These are phyloP conservation scores for Fusarium sp. DNA, from an alignment of 2,329 filamentous ascomycete species.

Conservation along the genomic window DNA sequence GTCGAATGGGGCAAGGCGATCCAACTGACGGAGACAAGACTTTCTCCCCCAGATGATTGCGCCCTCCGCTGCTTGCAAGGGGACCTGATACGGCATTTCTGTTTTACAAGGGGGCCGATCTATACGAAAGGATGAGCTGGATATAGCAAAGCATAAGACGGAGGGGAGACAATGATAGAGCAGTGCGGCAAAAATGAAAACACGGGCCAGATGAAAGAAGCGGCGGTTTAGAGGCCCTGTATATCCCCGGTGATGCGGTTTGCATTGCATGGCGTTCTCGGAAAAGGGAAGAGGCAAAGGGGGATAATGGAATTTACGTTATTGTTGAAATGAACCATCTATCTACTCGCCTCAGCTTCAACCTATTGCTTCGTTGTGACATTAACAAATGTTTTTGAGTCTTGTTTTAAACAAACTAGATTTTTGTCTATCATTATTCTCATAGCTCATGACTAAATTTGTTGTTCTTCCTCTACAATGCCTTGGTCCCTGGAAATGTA, in stretches of 20 bases:
- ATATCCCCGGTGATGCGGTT: constrained; percentile 55
- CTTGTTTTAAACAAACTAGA: constrained; percentile 17
- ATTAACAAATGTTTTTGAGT: not conserved
- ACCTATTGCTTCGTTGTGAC: constrained; percentile 15
- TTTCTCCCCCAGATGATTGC: constrained; percentile 31
- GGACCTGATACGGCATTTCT: constrained; percentile 3
- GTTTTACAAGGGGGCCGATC: constrained; percentile 18
- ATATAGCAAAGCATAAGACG: constrained; percentile 29
- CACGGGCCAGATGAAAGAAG: constrained; percentile 33
- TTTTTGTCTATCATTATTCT: constrained; percentile 29
- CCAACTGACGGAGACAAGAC: constrained; percentile 22
- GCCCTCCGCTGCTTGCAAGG: constrained; percentile 41
- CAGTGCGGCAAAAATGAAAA: constrained; percentile 33
- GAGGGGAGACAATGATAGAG: constrained; percentile 31
- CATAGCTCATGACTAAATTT: constrained; percentile 37
- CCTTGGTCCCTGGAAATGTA: not conserved
- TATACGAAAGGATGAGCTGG: constrained; percentile 23
- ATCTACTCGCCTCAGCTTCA: constrained; percentile 34
- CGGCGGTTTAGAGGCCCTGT: constrained; percentile 43
- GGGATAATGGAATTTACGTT: constrained; percentile 51
- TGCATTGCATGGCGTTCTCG: constrained; percentile 57
- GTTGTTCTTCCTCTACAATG: constrained; percentile 4
- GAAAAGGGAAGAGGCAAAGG: constrained; percentile 50
- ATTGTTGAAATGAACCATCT: constrained; percentile 49
- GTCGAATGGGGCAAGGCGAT: constrained; percentile 43